Evolutionary conservation across 768 basidiomycete species (phyloP).

Genomic region (Coprinopsis sp.): DNA sequence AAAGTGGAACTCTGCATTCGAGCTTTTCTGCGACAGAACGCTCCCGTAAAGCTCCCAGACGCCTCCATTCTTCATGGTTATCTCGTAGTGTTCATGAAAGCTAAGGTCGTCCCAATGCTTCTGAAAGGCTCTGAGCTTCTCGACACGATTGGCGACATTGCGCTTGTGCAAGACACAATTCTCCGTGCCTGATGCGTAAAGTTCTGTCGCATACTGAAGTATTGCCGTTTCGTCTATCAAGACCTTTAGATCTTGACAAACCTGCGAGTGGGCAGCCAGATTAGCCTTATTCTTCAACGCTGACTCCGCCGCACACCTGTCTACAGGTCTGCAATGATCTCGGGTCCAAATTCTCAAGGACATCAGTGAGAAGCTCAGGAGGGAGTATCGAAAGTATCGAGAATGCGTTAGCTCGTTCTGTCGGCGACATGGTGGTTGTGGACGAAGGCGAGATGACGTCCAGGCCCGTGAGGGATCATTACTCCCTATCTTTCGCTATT

Average conservation of each 20-base stretch:
- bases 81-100: conserved; percentile 27
- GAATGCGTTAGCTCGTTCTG: neutral
- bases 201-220: conserved; percentile 41
- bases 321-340: conserved; percentile 21
- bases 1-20: conserved; percentile 34
- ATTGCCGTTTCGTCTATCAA: conserved; percentile 24
- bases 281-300: neutral
- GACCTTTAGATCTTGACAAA: conserved; percentile 27
- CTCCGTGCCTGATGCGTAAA: conserved; percentile 39
- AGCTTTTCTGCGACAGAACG: conserved; percentile 41
- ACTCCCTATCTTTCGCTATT: too few species aligned
- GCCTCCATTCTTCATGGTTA: conserved; percentile 39
- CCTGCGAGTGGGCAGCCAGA: conserved; percentile 16
- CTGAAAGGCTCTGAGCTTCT: conserved; percentile 34
- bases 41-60: conserved; percentile 60
- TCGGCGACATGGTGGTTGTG: neutral
- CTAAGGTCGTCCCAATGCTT: conserved; percentile 34
- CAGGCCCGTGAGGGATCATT: too few species aligned
- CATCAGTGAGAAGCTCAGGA: conserved; percentile 14
- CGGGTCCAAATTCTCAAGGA: conserved; percentile 15
- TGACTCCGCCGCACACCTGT: conserved; percentile 14
- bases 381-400: conserved; percentile 12
- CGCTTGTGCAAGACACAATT: conserved; percentile 29
- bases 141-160: conserved; percentile 30
- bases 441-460: neutral